phyloP scores from a whole-genome alignment of 139 green algal species.

The Volvox reticuliferus region DNA sequence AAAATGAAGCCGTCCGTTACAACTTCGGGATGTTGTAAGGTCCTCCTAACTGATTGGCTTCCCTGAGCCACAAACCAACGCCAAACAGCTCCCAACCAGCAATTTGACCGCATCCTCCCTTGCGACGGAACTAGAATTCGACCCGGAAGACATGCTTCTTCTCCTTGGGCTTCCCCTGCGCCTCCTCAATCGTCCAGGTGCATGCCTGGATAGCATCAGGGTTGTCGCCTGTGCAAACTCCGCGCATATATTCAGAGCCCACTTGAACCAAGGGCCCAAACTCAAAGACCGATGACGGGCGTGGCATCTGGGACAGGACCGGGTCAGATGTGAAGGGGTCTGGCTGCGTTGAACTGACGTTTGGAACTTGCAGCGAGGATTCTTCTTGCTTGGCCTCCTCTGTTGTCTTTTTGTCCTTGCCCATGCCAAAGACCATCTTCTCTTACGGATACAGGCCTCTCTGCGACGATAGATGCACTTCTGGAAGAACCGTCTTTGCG shows the following conservation, averaged over 20 bases:
- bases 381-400: constrained; percentile 14
- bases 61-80: too few relatives aligned
- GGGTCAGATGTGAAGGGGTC: constrained; percentile 34
- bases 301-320: constrained; percentile 39
- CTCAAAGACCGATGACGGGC: constrained; percentile 67
- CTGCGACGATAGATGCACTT: too few relatives aligned
- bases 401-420: constrained; percentile 19
- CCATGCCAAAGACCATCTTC: constrained; percentile 22
- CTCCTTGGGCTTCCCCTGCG: constrained; percentile 41
- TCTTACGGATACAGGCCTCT: not conserved
- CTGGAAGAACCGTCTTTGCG: too few relatives aligned
- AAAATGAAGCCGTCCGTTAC: too few relatives aligned
- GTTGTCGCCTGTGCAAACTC: constrained; percentile 67
- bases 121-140: constrained; percentile 13
- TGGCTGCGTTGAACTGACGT: not conserved
- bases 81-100: too few relatives aligned
- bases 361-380: not conserved
- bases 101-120: too few relatives aligned
- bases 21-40: too few relatives aligned
- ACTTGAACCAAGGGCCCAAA: constrained; percentile 59
- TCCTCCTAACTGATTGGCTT: too few relatives aligned
- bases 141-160: constrained; percentile 34
- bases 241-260: constrained; percentile 52
- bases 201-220: constrained; percentile 74
- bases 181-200: constrained; percentile 68